Conservation (phyloP, 257 asterid species). For the Solanum medicagineum region DNA sequence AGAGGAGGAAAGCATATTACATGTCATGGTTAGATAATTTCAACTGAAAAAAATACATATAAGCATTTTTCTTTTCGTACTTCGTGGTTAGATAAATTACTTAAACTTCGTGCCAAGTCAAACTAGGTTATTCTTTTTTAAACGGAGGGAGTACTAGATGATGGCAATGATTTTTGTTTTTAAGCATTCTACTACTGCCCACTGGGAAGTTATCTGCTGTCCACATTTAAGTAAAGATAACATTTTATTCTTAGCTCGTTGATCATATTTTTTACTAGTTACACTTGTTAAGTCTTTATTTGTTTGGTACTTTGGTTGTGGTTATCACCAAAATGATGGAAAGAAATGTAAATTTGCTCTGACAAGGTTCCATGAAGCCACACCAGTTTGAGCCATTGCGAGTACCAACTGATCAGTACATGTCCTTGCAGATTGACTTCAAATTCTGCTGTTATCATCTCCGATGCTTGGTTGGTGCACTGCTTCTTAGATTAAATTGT, state of each 20-base stretch:
- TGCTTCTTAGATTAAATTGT: not conserved
- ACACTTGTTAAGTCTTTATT: not conserved
- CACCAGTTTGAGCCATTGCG: not conserved
- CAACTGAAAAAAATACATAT: not conserved
- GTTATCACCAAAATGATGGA: not conserved
- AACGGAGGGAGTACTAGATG: not conserved
- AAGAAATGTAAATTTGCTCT: not conserved
- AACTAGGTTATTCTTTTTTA: too few relatives aligned
- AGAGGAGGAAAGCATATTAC: not conserved
- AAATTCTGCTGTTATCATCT: not conserved
- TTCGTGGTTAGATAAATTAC: too few relatives aligned
- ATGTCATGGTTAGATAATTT: not conserved
- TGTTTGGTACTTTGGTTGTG: not conserved
- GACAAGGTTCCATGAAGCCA: not conserved
- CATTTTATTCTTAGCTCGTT: not conserved
- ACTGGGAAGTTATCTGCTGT: not conserved
- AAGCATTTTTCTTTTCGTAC: not conserved
- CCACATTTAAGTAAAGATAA: not conserved
- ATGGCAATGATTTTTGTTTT: not conserved
- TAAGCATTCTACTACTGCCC: not conserved
- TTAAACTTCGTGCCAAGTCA: too few relatives aligned
- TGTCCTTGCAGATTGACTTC: not conserved
- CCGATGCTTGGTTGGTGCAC: not conserved
- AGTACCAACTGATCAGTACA: not conserved
- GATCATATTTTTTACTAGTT: not conserved